Conservation (phyloP, 139 green algal species). For the Gonium pectorale region DNA sequence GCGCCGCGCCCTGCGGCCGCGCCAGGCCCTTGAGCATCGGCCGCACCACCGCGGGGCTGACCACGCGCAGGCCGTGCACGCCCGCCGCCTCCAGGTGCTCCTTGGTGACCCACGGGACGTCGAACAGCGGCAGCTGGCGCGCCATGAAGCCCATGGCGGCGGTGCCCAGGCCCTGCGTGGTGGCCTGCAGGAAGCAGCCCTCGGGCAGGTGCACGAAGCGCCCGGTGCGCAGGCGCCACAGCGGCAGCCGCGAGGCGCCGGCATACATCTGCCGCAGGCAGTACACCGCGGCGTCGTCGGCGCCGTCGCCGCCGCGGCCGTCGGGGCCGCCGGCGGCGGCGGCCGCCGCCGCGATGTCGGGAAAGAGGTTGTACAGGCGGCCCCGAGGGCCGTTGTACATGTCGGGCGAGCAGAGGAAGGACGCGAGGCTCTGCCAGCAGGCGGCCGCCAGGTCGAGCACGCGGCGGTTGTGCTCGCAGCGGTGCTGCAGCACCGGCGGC, state of each 20-base stretch:
- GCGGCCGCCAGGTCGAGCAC: slow-evolving; percentile 43
- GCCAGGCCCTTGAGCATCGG: slow-evolving; percentile 60
- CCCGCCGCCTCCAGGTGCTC: slow-evolving; percentile 64
- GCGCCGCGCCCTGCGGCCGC: neutral
- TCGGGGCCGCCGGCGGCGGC: neutral
- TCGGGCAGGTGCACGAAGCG: slow-evolving; percentile 60
- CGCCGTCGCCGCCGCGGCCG: neutral
- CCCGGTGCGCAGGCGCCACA: slow-evolving; percentile 72
- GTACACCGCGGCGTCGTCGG: slow-evolving; percentile 49
- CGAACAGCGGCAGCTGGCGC: slow-evolving; percentile 66
- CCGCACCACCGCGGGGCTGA: slow-evolving; percentile 65
- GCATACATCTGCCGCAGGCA: slow-evolving; percentile 71
- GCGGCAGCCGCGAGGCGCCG: slow-evolving; percentile 44
- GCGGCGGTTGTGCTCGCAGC: slow-evolving; percentile 50
- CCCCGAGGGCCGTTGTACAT: slow-evolving; percentile 10
- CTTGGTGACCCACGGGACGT: slow-evolving; percentile 66
- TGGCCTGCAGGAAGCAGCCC: slow-evolving; percentile 72
- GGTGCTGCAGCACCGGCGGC: slow-evolving; percentile 38
- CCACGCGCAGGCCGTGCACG: slow-evolving; percentile 52
- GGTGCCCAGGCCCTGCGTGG: slow-evolving; percentile 42
- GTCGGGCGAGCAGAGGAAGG: slow-evolving; percentile 20
- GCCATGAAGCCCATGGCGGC: slow-evolving; percentile 66
- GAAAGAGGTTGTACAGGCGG: slow-evolving; percentile 54
- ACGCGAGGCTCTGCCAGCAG: slow-evolving; percentile 13
- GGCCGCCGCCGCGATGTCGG: slow-evolving; percentile 25